Conservation (phyloP, 163 green algal species). For the Scenedesmus sp. region DNA sequence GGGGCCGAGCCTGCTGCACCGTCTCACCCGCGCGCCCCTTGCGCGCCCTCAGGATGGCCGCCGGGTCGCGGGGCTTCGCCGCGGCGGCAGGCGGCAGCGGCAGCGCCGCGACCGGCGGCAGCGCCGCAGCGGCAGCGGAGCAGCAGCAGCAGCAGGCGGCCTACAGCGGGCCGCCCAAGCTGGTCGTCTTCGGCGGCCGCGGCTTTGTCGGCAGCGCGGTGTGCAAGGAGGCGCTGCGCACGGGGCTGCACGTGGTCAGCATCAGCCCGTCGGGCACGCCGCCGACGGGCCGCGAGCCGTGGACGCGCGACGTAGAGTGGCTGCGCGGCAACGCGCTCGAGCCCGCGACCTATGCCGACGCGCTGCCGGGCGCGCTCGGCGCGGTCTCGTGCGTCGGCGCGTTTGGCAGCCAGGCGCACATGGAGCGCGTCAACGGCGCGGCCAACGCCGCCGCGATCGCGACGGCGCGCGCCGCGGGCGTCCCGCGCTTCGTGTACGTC, state of each 20-base stretch:
- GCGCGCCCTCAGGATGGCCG: conserved; percentile 3
- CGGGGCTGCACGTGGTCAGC: conserved; percentile 73
- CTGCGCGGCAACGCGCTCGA: conserved; percentile 66
- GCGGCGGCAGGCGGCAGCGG: background rate
- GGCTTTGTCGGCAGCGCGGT: conserved; percentile 91
- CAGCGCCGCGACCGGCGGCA: too few relatives aligned
- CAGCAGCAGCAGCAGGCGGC: background rate
- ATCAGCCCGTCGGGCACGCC: conserved; percentile 75
- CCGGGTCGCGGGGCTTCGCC: background rate
- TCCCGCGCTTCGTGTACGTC: conserved; percentile 90
- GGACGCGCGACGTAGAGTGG: conserved; percentile 80
- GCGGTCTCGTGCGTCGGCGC: conserved; percentile 73
- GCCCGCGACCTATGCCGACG: conserved; percentile 54
- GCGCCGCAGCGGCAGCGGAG: conserved; percentile 11
- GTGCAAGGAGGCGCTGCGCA: conserved; percentile 75
- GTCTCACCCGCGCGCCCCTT: too few relatives aligned
- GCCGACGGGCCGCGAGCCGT: conserved; percentile 55
- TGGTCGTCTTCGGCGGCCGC: conserved; percentile 93
- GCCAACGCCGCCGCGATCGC: conserved; percentile 81
- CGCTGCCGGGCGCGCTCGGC: conserved; percentile 46
- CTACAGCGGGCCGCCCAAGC: conserved; percentile 52
- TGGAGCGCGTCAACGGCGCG: conserved; percentile 79
- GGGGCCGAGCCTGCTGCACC: too few relatives aligned
- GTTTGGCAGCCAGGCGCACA: conserved; percentile 85
- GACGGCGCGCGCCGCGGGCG: conserved; percentile 69